phyloP scores from a whole-genome alignment of 2,329 filamentous ascomycete species.

The Elsinoe perseae region DNA sequence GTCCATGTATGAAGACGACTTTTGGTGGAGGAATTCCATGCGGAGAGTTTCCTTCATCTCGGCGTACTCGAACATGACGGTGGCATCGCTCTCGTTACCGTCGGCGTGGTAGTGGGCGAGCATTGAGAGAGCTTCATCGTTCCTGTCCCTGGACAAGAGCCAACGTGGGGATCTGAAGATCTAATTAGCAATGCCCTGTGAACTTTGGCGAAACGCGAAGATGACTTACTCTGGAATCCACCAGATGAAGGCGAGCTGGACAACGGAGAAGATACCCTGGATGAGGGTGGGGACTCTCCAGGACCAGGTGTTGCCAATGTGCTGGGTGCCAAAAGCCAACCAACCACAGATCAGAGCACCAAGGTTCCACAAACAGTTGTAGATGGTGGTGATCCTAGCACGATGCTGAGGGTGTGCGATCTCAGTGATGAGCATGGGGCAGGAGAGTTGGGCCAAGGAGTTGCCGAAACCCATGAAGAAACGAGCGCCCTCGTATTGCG shows the following conservation, averaged over 20 bases:
- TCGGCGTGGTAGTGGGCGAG: constrained; percentile 48
- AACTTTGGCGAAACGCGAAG: too few species aligned
- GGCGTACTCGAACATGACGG: constrained; percentile 43
- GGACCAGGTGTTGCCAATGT: constrained; percentile 38
- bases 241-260: constrained; percentile 40
- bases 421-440: constrained; percentile 33
- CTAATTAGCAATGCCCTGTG: background rate
- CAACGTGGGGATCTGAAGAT: constrained; percentile 34
- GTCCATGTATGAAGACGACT: constrained; percentile 24
- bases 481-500: constrained; percentile 40
- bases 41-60: constrained; percentile 45
- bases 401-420: constrained; percentile 44
- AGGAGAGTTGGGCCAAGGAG: constrained; percentile 33
- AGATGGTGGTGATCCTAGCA: constrained; percentile 42
- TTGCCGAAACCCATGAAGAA: constrained; percentile 35
- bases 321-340: constrained; percentile 40
- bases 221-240: constrained; percentile 52
- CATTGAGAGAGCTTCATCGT: constrained; percentile 44
- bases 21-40: constrained; percentile 34
- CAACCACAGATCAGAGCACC: constrained; percentile 42
- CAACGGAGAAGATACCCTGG: constrained; percentile 42
- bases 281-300: constrained; percentile 49
- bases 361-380: constrained; percentile 40
- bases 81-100: constrained; percentile 36
- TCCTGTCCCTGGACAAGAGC: constrained; percentile 46